Base-by-base conservation (phyloP, 164 flowering plant genomes). In the Taxillus chinensis region DNA sequence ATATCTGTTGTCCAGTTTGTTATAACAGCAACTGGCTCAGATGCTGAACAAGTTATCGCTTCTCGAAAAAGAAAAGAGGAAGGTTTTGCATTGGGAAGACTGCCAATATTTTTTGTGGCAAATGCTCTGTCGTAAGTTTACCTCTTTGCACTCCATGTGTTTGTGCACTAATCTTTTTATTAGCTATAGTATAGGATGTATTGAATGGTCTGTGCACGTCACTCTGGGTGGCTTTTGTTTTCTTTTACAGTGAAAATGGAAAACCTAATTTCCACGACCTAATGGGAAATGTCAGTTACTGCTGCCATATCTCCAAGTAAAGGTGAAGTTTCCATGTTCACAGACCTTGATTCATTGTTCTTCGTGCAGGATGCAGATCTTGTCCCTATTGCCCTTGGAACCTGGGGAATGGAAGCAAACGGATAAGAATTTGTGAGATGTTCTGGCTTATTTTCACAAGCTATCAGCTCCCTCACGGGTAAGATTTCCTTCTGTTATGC, bases 41-140 rank as follows among this genome's bases (percentile, higher is more conserved):
- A 76, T 59, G 85, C 79, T 64, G 95, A 89, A 64, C 67, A 77
- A 57, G 73, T 78, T 12, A 73, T 89, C 57, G 59, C 69, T 57
- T 75, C 76, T 61, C 83, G 70, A 60, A 83, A 81, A 74, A 86
- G 62, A 64, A 75, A 68, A 66, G 74, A 85, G 86, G 74, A 52
- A 68, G 77, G 82, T 67, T 75, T 71, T 39, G 86, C 78, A 61
- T 73, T 83, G 55, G 84, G 85, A 71, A 85, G 82, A 74, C 79
- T 93, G 74, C 99, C 92, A 37, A 78, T 93, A 68, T 90, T 93
- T 76, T 74, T 74, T 75, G 80, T 67, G 39, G 95, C 95, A 14
- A 78, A 90, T 78, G 72, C 79, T 61, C 53, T 90, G 54, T 83
- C 88, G 96, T 90, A 85, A 86, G 98, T 41, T 64, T 37, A 63